These are phyloP conservation scores for Aplosporella prunicola DNA, from an alignment of 2,329 filamentous ascomycete genomes.

Conservation along the genomic window DNA sequence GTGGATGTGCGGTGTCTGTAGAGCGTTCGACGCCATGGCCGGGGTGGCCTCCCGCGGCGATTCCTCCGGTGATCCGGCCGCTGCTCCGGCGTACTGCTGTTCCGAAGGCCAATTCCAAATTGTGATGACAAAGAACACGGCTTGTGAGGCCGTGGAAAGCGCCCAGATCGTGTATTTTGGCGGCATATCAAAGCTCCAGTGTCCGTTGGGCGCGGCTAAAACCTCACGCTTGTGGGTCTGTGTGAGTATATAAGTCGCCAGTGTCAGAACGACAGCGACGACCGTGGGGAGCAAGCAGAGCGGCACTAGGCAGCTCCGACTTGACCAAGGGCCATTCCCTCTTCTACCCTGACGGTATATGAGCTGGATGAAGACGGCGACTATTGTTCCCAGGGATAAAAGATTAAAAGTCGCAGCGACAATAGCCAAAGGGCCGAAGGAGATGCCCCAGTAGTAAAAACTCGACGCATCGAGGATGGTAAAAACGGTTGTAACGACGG, in stretches of 20 bases:
- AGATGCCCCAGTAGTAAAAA: constrained; percentile 18
- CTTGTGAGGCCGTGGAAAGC: constrained; percentile 22
- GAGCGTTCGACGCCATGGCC: no score
- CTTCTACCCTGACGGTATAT: constrained; percentile 13
- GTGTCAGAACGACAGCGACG: constrained; percentile 11
- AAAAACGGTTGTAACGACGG: constrained; percentile 25
- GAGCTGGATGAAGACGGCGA: constrained; percentile 15
- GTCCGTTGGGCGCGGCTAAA: neutral
- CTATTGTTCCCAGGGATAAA: constrained; percentile 16
- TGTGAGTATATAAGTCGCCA: constrained; percentile 7
- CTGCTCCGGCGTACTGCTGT: neutral
- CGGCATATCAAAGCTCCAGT: constrained; percentile 21
- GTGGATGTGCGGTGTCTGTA: constrained; percentile 19
- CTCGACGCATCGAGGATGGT: constrained; percentile 27
- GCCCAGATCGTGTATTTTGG: constrained; percentile 29
- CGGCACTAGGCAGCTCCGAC: constrained; percentile 15
- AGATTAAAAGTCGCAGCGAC: constrained; percentile 23
- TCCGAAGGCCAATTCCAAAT: constrained; percentile 3
- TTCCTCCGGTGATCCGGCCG: neutral
- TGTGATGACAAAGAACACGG: constrained; percentile 18
- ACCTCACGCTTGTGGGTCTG: constrained; percentile 11
- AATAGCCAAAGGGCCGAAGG: constrained; percentile 21
- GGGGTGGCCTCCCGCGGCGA: no score
- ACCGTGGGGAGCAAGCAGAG: constrained; percentile 19
- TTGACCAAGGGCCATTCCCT: constrained; percentile 9